Percentiles rank a stretch among this genome's conserved stretches.
Evolutionary conservation across 1,284 basidiomycete genomes (phyloP).

Genomic region (Ustilago loliicola): DNA sequence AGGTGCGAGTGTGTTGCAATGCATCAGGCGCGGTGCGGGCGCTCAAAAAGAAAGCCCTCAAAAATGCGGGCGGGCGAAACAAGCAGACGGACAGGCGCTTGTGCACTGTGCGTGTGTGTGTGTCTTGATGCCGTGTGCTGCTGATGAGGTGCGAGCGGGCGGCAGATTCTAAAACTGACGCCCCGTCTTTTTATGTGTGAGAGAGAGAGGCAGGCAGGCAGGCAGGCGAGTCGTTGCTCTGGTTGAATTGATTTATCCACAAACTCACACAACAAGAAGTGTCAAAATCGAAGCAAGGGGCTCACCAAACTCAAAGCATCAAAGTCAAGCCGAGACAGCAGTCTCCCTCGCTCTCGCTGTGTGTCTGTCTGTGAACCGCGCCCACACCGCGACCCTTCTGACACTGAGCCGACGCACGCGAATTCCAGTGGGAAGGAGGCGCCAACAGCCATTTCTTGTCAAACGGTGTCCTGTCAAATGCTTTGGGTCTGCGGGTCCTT

Average conservation of each 20-base stretch:
- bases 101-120: neutral
- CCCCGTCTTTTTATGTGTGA: neutral
- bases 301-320: too few relatives aligned
- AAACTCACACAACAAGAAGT: neutral
- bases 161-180: conserved; percentile 1
- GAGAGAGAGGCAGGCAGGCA: neutral
- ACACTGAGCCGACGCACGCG: conserved; percentile 6
- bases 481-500: neutral
- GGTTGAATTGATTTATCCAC: conserved; percentile 6
- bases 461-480: neutral
- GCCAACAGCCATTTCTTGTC: neutral
- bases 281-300: conserved; percentile 13
- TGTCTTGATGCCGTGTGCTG: conserved; percentile 1
- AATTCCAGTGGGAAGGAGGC: neutral
- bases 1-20: conserved; percentile 1
- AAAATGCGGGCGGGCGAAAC: neutral
- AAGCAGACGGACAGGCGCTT: neutral
- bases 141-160: neutral
- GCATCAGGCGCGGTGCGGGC: neutral
- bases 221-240: neutral
- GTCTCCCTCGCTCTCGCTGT: neutral
- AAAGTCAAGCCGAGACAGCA: neutral
- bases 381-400: neutral
- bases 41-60: neutral
- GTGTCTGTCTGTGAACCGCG: too few relatives aligned